A percentile compares a stretch with the other conserved stretches of the same genome.
Conservation (phyloP, 805 yeast species). For the Ogataea wickerhamii region DNA sequence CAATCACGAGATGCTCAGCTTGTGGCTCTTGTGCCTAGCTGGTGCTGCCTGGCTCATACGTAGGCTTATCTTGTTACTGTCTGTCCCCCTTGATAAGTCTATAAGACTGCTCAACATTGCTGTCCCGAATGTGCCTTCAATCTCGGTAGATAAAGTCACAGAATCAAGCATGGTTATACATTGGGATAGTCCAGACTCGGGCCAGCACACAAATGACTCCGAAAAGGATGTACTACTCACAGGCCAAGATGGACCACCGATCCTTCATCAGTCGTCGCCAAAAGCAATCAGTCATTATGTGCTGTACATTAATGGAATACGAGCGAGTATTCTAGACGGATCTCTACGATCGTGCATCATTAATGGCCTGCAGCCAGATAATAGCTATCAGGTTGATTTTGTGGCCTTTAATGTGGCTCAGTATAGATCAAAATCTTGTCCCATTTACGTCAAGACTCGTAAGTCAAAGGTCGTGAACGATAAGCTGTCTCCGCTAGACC, state of each 20-base stretch:
- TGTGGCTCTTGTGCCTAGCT: constrained; percentile 18
- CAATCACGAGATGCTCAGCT: constrained; percentile 17
- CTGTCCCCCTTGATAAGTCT: constrained; percentile 45
- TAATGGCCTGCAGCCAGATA: constrained; percentile 31
- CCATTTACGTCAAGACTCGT: constrained; percentile 40
- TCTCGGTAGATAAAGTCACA: constrained; percentile 54
- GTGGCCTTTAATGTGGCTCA: constrained; percentile 39
- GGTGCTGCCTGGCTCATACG: constrained; percentile 31
- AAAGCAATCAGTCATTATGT: constrained; percentile 33
- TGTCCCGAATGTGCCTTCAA: constrained; percentile 52
- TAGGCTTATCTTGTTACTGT: constrained; percentile 25
- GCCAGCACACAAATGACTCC: constrained; percentile 4
- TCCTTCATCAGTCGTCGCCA: constrained; percentile 20
- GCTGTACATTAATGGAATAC: constrained; percentile 39
- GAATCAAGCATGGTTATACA: constrained; percentile 45
- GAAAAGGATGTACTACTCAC: constrained; percentile 8
- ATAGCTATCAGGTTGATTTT: constrained; percentile 41
- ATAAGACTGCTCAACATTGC: constrained; percentile 46
- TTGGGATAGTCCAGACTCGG: constrained; percentile 41
- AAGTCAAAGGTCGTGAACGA: constrained; percentile 16
- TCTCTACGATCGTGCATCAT: constrained; percentile 35
- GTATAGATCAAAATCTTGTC: constrained; percentile 39
- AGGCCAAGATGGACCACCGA: constrained; percentile 23
- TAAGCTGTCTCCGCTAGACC: constrained; percentile 29
- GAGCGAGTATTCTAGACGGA: constrained; percentile 34